Evolutionary conservation across 768 basidiomycete genomes (phyloP), one percentile per base, ranked within the genome.

Genomic region (Suillus hirtellus): DNA sequence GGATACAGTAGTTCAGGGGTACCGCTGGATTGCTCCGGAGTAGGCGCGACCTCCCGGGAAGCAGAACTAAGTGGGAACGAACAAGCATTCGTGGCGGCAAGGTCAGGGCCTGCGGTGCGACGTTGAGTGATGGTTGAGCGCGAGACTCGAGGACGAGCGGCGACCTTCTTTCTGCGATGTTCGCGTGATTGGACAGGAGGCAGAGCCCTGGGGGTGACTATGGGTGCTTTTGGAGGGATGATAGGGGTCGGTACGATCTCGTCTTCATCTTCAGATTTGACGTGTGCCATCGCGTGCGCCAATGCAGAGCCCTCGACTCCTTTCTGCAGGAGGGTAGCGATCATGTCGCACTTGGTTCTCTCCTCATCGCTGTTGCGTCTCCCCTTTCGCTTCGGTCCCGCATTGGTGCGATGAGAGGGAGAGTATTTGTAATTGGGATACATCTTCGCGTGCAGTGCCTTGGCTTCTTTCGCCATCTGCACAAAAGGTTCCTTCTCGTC

Each of bases 391-490:
- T 76, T 81, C 68, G 71, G 63, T 17, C 69, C 61, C 52, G 70
- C 72, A 55, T 70, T 59, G 27, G 62, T 64, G 31, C 69, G 67
- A 27, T 58, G 54, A 19, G 47, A 58, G 43, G 89, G 88, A 35
- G 81, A 79, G 66, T 88, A 89, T 71, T 84, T 86, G 74, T 89
- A 89, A 64, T 82, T 77, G 2, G 89, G 88, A 65, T 89, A 80
- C 49, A 76, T 74, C 66, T 72, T 65, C 35, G 79, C 80, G 66
- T 90, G 88, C 56, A 78, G 74, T 4, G 67, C 68, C 63, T 84
- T 80, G 34, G 76, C 83, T 59, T 80, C 70, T 17, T 77, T 79
- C 2, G 89, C 89, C 69, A 77, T 69, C 17, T 68, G 70, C 43
- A 77, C 72, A 80, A 82, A 90, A 21, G 72, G 75, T 6, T 71